Conservation (phyloP, 2,329 filamentous ascomycete species). For the Thielaviopsis cerberus region DNA sequence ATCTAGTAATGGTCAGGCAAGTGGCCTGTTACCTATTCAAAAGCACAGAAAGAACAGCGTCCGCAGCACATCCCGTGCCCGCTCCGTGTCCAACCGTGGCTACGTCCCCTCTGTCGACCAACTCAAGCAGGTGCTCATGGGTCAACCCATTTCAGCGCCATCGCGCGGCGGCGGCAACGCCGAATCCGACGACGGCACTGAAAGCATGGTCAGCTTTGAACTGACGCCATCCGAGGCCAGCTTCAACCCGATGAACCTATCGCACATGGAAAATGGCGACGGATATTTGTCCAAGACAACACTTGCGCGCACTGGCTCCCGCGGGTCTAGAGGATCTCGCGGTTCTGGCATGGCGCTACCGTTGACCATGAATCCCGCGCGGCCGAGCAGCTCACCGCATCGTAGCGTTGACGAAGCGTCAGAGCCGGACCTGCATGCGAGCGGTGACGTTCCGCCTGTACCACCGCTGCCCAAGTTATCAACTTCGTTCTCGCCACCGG, state of each 20-base stretch:
- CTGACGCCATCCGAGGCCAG: conserved; percentile 48
- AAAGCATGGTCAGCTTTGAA: conserved; percentile 56
- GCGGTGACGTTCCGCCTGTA: conserved; percentile 33
- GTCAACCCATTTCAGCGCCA: conserved; percentile 24
- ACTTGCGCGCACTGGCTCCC: conserved; percentile 20
- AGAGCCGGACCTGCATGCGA: conserved; percentile 16
- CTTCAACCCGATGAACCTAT: conserved; percentile 28
- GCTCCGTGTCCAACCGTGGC: conserved; percentile 26
- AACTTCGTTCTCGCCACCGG: conserved; percentile 11
- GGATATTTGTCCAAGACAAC: conserved; percentile 15
- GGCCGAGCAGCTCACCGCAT: conserved; percentile 10
- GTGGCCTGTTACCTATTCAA: conserved; percentile 19
- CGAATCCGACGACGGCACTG: conserved; percentile 33
- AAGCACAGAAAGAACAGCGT: conserved; percentile 36
- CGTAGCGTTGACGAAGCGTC: conserved; percentile 15
- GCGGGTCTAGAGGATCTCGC: conserved; percentile 10
- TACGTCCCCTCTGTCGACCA: conserved; percentile 44
- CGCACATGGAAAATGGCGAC: conserved; percentile 4
- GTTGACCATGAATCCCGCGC: conserved; percentile 25
- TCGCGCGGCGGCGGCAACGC: conserved; percentile 18
- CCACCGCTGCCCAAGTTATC: conserved; percentile 31
- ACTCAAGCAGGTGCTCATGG: conserved; percentile 41
- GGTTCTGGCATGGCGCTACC: conserved; percentile 16
- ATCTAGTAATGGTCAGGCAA: conserved; percentile 22
- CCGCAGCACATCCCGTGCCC: conserved; percentile 31